Evolutionary conservation across 768 basidiomycete genomes (phyloP).

Genomic region (Amanita polypyramis): DNA sequence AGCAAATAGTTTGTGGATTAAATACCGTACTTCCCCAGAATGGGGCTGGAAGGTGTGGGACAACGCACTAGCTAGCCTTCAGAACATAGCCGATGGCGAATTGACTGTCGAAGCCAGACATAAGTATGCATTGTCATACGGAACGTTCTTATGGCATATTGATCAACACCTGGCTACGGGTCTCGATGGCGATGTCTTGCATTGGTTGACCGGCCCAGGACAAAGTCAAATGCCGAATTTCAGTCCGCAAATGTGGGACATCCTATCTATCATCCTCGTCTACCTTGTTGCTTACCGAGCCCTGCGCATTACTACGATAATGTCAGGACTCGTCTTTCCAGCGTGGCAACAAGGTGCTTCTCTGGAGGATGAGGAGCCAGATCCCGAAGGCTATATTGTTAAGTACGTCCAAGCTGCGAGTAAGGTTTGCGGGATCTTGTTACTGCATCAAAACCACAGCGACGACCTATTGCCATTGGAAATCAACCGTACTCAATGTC

Average conservation of each 20-base stretch:
- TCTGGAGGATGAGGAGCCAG: constrained; percentile 24
- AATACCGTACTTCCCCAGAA: constrained; percentile 59
- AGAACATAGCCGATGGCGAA: constrained; percentile 52
- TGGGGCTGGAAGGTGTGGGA: constrained; percentile 86
- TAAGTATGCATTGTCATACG: constrained; percentile 54
- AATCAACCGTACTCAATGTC: constrained; percentile 56
- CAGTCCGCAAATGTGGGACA: constrained; percentile 54
- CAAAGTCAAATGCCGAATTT: constrained; percentile 52
- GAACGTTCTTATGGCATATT: constrained; percentile 58
- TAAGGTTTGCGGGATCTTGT: constrained; percentile 44
- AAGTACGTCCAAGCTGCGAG: constrained; percentile 56
- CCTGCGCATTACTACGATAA: constrained; percentile 59
- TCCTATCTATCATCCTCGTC: constrained; percentile 50
- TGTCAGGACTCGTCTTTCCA: constrained; percentile 70
- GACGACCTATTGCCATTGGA: constrained; percentile 31
- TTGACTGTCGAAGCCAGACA: constrained; percentile 34
- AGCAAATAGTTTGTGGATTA: constrained; percentile 74
- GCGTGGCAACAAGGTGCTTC: constrained; percentile 56
- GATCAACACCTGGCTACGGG: constrained; percentile 70
- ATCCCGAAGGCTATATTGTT: constrained; percentile 25
- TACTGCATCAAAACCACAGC: constrained; percentile 43
- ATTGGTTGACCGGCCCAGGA: constrained; percentile 66
- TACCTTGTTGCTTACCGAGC: constrained; percentile 59
- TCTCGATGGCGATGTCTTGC: constrained; percentile 57
- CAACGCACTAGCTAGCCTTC: constrained; percentile 65